Evolutionary conservation across 1,284 basidiomycete genomes (phyloP).

Genomic region (Entoloma clypeatum): DNA sequence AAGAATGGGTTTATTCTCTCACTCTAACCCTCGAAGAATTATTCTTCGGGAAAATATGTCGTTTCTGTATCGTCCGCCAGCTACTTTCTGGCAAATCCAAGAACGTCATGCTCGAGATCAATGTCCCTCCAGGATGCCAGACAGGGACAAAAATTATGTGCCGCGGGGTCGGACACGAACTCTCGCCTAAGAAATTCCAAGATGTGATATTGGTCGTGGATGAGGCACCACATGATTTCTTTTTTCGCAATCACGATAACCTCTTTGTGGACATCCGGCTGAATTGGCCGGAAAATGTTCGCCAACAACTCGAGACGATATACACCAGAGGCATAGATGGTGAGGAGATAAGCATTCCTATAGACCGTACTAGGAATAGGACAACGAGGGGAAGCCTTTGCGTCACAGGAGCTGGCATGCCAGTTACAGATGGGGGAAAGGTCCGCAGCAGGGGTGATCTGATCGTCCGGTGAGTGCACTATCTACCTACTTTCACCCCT

Average conservation of each 20-base stretch:
- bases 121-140: constrained; percentile 69
- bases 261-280: constrained; percentile 65
- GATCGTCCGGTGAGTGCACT: constrained; percentile 58
- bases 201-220: constrained; percentile 80
- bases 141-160: constrained; percentile 79
- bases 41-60: constrained; percentile 76
- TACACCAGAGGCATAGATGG: constrained; percentile 72
- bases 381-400: constrained; percentile 62
- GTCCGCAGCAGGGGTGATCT: constrained; percentile 73
- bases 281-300: constrained; percentile 66
- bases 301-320: constrained; percentile 38
- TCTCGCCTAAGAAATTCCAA: constrained; percentile 63
- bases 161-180: constrained; percentile 74
- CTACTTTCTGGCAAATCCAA: constrained; percentile 59
- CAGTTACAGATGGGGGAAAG: constrained; percentile 62
- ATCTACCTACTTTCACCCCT: constrained; percentile 9
- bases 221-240: constrained; percentile 68
- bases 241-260: constrained; percentile 71
- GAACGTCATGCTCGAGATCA: constrained; percentile 72
- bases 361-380: constrained; percentile 65
- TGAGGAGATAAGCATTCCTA: constrained; percentile 52
- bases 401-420: constrained; percentile 77
- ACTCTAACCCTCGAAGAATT: constrained; percentile 82
- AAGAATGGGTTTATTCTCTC: constrained; percentile 63
- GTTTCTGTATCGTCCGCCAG: constrained; percentile 75